These are phyloP conservation scores for Macrophomina phaseolina DNA, from an alignment of 2,329 filamentous ascomycete species.

Conservation along the genomic window DNA sequence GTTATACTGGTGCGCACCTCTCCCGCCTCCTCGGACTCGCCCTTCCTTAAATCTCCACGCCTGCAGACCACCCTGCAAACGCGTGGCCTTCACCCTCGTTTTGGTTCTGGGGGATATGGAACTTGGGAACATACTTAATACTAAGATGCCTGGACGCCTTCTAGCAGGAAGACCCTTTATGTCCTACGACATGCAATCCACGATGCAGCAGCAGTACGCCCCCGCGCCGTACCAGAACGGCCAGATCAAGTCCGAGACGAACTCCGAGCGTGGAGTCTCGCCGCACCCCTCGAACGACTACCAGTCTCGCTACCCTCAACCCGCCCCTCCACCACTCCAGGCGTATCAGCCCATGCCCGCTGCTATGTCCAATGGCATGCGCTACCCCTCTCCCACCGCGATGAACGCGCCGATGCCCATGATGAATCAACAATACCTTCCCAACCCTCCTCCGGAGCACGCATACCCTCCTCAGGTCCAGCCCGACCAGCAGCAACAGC, in stretches of 20 bases:
- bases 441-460: slow-evolving; percentile 54
- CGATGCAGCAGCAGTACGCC: slow-evolving; percentile 51
- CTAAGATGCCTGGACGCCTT: slow-evolving; percentile 47
- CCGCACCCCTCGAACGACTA: slow-evolving; percentile 60
- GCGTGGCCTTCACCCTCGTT: slow-evolving; percentile 27
- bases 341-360: slow-evolving; percentile 56
- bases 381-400: slow-evolving; percentile 60
- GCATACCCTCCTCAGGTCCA: slow-evolving; percentile 47
- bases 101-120: slow-evolving; percentile 41
- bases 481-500: slow-evolving; percentile 40
- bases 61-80: slow-evolving; percentile 25
- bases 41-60: slow-evolving; percentile 26
- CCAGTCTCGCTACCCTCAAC: slow-evolving; percentile 63
- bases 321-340: slow-evolving; percentile 59
- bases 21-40: slow-evolving; percentile 28
- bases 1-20: slow-evolving; percentile 29
- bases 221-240: slow-evolving; percentile 56
- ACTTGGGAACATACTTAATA: slow-evolving; percentile 50
- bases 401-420: slow-evolving; percentile 59
- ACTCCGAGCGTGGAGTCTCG: slow-evolving; percentile 63
- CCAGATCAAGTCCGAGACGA: slow-evolving; percentile 63
- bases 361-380: slow-evolving; percentile 57
- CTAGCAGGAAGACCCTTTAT: slow-evolving; percentile 39
- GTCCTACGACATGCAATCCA: slow-evolving; percentile 48
- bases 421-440: slow-evolving; percentile 62